Conservation (phyloP, 495 filamentous ascomycete species). For the Aspergillus bertholletiae region DNA sequence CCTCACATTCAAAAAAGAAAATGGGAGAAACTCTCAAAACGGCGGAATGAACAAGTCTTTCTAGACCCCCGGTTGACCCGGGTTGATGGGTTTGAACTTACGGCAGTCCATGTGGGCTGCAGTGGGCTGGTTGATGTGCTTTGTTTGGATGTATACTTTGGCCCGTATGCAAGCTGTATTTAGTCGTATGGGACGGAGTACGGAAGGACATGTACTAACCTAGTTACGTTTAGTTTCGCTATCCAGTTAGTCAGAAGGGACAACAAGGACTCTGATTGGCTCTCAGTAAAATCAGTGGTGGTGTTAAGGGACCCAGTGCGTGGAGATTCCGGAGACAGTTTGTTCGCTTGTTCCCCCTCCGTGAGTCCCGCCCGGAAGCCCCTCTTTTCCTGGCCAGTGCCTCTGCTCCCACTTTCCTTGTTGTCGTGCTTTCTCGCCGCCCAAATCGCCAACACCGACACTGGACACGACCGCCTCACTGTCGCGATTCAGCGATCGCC, state of each 20-base stretch:
- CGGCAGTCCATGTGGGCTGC: slow-evolving; percentile 21
- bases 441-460: slow-evolving; percentile 16
- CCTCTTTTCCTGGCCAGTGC: slow-evolving; percentile 13
- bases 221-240: slow-evolving; percentile 6
- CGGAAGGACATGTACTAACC: slow-evolving; percentile 14
- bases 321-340: background rate
- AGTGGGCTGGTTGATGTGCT: slow-evolving; percentile 13
- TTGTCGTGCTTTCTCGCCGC: slow-evolving; percentile 12
- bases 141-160: slow-evolving; percentile 15
- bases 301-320: slow-evolving; percentile 14
- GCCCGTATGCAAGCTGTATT: slow-evolving; percentile 6
- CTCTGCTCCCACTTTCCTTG: slow-evolving; percentile 13
- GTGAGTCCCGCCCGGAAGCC: slow-evolving; percentile 19
- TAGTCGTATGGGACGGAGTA: slow-evolving; percentile 16
- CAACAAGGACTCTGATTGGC: slow-evolving; percentile 8
- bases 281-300: background rate
- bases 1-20: slow-evolving; percentile 2
- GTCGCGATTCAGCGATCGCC: slow-evolving; percentile 26
- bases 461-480: slow-evolving; percentile 28
- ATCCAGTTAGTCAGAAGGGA: slow-evolving; percentile 20
- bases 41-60: background rate
- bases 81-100: slow-evolving; percentile 21
- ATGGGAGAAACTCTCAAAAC: slow-evolving; percentile 4
- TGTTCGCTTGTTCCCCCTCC: slow-evolving; percentile 19
- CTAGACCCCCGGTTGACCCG: slow-evolving; percentile 19